These are phyloP conservation scores for Saxophila tyrrhenica DNA, from an alignment of 495 filamentous ascomycete genomes.

Conservation along the genomic window DNA sequence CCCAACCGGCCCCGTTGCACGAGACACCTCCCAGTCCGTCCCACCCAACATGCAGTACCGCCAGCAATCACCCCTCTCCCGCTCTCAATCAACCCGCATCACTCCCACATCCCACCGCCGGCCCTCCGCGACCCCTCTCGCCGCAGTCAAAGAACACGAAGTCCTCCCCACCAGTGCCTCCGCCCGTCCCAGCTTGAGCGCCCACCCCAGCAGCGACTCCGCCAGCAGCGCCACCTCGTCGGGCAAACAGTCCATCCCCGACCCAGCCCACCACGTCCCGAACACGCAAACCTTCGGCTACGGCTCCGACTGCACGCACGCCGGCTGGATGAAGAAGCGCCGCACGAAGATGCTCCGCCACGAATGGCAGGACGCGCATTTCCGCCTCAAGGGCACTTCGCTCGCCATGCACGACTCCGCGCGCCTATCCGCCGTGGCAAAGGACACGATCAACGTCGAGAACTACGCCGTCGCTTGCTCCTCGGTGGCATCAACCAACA, in stretches of 20 bases:
- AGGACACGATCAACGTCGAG: constrained; percentile 85
- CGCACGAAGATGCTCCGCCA: constrained; percentile 79
- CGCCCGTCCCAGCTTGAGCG: not conserved
- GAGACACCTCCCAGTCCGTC: constrained; percentile 73
- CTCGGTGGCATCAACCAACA: constrained; percentile 55
- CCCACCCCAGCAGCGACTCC: constrained; percentile 9
- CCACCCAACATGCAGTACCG: constrained; percentile 83
- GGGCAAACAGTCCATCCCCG: not conserved
- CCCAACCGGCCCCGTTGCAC: constrained; percentile 53
- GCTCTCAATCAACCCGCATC: constrained; percentile 37
- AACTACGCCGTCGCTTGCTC: constrained; percentile 92
- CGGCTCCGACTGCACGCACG: constrained; percentile 44
- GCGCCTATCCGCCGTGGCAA: constrained; percentile 40
- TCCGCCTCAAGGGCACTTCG: constrained; percentile 71
- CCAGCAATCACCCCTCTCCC: not conserved
- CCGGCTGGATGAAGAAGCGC: constrained; percentile 90
- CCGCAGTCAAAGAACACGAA: constrained; percentile 38
- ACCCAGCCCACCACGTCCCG: constrained; percentile 7
- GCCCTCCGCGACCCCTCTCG: constrained; percentile 34
- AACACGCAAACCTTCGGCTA: constrained; percentile 11
- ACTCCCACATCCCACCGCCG: constrained; percentile 40
- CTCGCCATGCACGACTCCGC: constrained; percentile 72
- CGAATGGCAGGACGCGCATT: constrained; percentile 87
- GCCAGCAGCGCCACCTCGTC: not conserved
- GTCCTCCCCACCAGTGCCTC: constrained; percentile 29